Base-by-base conservation (phyloP, 2,329 filamentous ascomycete species). In the Rhynchosporium secalis region DNA sequence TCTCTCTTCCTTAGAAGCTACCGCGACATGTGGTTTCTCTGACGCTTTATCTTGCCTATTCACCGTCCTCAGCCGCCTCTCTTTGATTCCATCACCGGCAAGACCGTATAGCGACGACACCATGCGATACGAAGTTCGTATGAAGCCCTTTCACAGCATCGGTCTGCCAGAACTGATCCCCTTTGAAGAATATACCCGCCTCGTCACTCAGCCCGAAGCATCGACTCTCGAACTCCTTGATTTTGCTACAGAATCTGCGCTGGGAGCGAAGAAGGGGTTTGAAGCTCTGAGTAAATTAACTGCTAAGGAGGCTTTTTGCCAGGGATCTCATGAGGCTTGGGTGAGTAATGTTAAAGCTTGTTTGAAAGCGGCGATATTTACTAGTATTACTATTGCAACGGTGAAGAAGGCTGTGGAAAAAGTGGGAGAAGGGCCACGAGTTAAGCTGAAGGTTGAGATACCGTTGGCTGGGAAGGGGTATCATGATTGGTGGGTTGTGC, bases 321-420 rank as follows among this genome's bases (percentile, higher is more conserved):
- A 80, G 36, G 81, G 82, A 9, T 82, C 80, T 49, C 81, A 89
- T 68, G 83, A 82, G 10, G 81, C 84, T 60, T 92, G 89, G 88
- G 72, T 81, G 20, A 77, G 77, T 28, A 80, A 84, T 28, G 78
- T 83, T 10, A 88, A 85, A 73, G 81, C 83, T 64, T 82, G 81
- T 9, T 79, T 90, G 69, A 86, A 86, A 70, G 85, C 88, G n/a
- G 88, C 86, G 67, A 92, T 93, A 64, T 86, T 85, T 8, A 81
- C 87, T 0, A 85, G 85, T 5, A 82, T 92, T 65, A 84, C 86
- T 0, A 81, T 91, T 48, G 80, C 81, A 29, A 80, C 79, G 1
- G 74, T 89, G 54, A 83, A 81, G 70, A 88, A 86, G 73, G 81
- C 81, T 2, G 69, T 88, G 8, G 76, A 78, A 20, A 75, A 71